Base-by-base conservation (phyloP, 306 rosid genomes). In the Cucumis cinereus region DNA sequence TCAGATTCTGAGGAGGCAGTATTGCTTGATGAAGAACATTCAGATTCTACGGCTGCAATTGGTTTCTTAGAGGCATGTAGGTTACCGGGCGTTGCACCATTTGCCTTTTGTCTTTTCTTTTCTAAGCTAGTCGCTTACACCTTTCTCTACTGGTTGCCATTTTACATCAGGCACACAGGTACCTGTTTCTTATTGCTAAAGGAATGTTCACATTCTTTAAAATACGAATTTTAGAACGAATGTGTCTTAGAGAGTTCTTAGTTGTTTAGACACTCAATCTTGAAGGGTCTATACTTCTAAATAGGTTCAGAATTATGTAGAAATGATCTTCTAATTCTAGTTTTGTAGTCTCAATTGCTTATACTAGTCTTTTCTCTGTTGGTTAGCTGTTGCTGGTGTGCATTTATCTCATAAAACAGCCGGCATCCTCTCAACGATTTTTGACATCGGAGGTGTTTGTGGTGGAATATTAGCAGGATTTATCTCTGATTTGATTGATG, bases 11-110 rank as follows among this genome's bases (percentile, higher is more conserved):
- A 95, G 88, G 86, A 85, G 78, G 81, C 89, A 1, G 90, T 84
- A 57, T 91, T 94, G 57, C 84, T 91, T 59, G 82, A 43, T 36
- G 63, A 83, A 38, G 80, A 75, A 10, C 67, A 26, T 73, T 76
- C 76, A 6, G 86, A 84, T 67, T 77, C 95, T 81, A 83, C 74
- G 45, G 81, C 84, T 68, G 99, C 99, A 36, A 90, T 92, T 82
- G 98, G 99, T 75, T 92, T 95, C 84, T 40, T 95, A 36, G 98
- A 95, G 84, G 99, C 99, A 16, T 94, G 98, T 96, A 90, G 75
- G 84, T 78, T 92, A 53, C 99, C 93, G 0, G 97, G 98, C 17
- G 99, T 88, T 24, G 93, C 93, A n/a, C 87, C 93, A 3, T 93
- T 86, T 83, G 86, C 96, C 52, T 81, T 88, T 78, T 93, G 98